Conservation (phyloP, 164 flowering plant species). For the Magnolia kwangsiensis region DNA sequence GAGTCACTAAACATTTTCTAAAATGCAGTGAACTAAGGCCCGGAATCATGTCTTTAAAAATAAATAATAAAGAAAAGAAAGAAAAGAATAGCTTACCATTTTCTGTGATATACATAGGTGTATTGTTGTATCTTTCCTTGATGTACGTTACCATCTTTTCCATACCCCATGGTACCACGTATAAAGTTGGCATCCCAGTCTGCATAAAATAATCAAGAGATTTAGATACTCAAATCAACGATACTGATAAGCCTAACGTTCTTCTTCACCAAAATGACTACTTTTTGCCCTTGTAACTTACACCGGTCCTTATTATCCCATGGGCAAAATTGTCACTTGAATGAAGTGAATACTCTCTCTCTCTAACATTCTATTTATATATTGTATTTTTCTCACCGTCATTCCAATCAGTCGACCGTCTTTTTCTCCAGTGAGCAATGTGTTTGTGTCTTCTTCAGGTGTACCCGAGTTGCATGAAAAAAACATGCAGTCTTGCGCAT, state of each 20-base stretch:
- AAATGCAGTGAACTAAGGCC: too few relatives aligned
- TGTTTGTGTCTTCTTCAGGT: not conserved
- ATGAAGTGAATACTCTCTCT: not conserved
- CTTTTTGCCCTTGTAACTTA: not conserved
- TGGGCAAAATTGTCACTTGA: too few relatives aligned
- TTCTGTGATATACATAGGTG: constrained; percentile 24
- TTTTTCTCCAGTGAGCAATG: constrained; percentile 4
- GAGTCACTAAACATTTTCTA: not conserved
- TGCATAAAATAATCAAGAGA: not conserved
- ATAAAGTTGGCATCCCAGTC: constrained; percentile 17
- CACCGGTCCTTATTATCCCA: too few relatives aligned
- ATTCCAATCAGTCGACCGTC: constrained; percentile 20
- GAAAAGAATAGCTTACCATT: constrained; percentile 15
- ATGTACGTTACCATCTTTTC: constrained; percentile 16
- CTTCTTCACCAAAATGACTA: not conserved
- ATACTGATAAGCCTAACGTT: not conserved
- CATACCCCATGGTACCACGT: constrained; percentile 21
- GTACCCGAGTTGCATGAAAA: not conserved
- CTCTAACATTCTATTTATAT: not conserved
- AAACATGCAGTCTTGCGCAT: constrained; percentile 23
- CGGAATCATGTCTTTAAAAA: not conserved
- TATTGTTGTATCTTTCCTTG: constrained; percentile 22
- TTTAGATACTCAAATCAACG: not conserved
- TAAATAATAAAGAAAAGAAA: too few relatives aligned
- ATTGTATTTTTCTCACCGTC: not conserved